A percentile compares a stretch with the other conserved stretches of the same genome.
These are phyloP conservation scores for Epichloe brachyelytri DNA, from an alignment of 2,329 filamentous ascomycete species.

Conservation along the genomic window DNA sequence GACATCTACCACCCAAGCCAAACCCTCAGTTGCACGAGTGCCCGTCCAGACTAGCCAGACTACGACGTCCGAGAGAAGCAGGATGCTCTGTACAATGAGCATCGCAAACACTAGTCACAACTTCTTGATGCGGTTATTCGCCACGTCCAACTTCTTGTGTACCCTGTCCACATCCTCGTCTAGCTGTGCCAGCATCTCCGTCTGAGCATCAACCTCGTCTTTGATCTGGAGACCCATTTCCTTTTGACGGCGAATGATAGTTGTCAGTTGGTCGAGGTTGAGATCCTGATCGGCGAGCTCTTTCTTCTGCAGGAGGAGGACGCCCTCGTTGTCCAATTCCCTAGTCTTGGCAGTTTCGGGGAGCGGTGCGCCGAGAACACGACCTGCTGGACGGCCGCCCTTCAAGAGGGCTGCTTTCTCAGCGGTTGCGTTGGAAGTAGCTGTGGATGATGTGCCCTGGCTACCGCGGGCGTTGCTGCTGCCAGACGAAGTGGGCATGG, in stretches of 20 bases:
- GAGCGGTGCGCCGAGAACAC: conserved; percentile 59
- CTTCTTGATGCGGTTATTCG: conserved; percentile 58
- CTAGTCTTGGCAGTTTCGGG: conserved; percentile 65
- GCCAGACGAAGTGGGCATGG: conserved; percentile 19
- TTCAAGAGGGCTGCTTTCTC: conserved; percentile 38
- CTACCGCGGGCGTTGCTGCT: conserved; percentile 28
- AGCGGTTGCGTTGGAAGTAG: conserved; percentile 18
- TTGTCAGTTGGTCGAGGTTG: conserved; percentile 54
- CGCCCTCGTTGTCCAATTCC: conserved; percentile 63
- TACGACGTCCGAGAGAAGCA: conserved; percentile 16
- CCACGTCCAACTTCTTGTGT: conserved; percentile 56
- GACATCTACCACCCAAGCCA: conserved; percentile 18
- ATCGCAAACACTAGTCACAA: conserved; percentile 33
- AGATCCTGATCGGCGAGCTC: conserved; percentile 65
- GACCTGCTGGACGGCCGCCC: conserved; percentile 31
- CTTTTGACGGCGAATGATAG: conserved; percentile 58
- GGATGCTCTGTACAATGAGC: conserved; percentile 14
- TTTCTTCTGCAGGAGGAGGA: conserved; percentile 60
- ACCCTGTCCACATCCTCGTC: conserved; percentile 55
- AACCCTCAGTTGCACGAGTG: conserved; percentile 10
- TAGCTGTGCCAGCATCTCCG: conserved; percentile 53
- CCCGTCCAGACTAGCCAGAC: conserved; percentile 21
- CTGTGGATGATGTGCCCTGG: conserved; percentile 7
- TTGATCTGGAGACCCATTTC: conserved; percentile 69
- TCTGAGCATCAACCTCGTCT: conserved; percentile 59